phyloP scores from a whole-genome alignment of 129 eudicot species.

The Centrapalus pauciflorus region DNA sequence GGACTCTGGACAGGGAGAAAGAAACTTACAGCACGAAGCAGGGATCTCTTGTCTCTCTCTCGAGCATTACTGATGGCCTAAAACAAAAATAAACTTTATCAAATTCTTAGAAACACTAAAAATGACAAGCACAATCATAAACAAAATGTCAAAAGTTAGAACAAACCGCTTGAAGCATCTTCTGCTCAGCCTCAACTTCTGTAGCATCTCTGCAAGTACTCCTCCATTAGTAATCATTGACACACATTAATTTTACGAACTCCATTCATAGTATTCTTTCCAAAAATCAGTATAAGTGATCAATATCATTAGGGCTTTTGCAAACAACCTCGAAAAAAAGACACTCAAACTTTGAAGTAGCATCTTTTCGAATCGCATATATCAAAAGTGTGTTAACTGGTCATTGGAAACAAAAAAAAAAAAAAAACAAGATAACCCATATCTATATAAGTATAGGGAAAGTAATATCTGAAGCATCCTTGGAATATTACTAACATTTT shows the following conservation, averaged over 20 bases:
- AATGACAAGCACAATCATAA: background rate
- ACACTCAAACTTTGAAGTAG: background rate
- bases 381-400: background rate
- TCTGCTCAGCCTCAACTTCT: slow-evolving; percentile 91
- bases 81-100: slow-evolving; percentile 6
- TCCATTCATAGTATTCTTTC: background rate
- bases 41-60: slow-evolving; percentile 86
- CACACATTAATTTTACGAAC: background rate
- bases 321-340: background rate
- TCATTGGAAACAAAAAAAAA: background rate
- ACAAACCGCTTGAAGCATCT: slow-evolving; percentile 79
- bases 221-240: slow-evolving; percentile 1
- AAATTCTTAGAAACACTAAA: background rate
- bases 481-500: too few species aligned
- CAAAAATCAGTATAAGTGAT: background rate
- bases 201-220: slow-evolving; percentile 53
- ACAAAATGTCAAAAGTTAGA: background rate
- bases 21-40: slow-evolving; percentile 78
- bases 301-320: background rate
- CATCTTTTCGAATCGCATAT: too few species aligned
- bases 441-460: too few species aligned
- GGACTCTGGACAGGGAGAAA: background rate
- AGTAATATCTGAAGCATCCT: too few species aligned
- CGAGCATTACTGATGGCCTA: slow-evolving; percentile 94
- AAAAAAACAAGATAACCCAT: too few species aligned